A percentile compares a stretch with the other conserved stretches of the same genome.
These are phyloP conservation scores for Penicillium roqueforti DNA, from an alignment of 495 filamentous ascomycete genomes.

Conservation along the genomic window DNA sequence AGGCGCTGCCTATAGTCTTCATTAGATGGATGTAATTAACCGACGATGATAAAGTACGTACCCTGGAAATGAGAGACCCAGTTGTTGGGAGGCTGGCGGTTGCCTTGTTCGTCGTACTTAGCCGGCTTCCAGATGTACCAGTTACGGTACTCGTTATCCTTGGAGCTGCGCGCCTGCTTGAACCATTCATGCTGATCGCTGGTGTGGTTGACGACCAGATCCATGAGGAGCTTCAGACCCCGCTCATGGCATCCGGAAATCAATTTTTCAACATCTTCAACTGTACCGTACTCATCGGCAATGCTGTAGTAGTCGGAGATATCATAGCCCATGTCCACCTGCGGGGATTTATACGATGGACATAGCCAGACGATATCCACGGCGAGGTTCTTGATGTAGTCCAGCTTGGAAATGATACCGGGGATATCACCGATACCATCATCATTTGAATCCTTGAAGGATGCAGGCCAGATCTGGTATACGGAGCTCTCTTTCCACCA, in stretches of 20 bases:
- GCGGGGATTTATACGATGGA: constrained; percentile 63
- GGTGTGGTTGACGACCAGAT: constrained; percentile 77
- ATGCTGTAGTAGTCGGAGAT: constrained; percentile 66
- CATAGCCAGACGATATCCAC: constrained; percentile 67
- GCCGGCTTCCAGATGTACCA: constrained; percentile 73
- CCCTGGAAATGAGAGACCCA: constrained; percentile 59
- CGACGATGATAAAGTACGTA: constrained; percentile 10
- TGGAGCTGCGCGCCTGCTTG: constrained; percentile 58
- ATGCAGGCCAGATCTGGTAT: constrained; percentile 69
- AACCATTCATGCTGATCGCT: constrained; percentile 77
- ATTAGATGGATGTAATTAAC: neutral
- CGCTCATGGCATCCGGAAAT: constrained; percentile 51
- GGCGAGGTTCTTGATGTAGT: constrained; percentile 60
- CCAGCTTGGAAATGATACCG: constrained; percentile 61
- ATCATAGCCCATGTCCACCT: constrained; percentile 61
- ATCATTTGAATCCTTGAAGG: constrained; percentile 61
- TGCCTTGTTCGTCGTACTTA: constrained; percentile 54
- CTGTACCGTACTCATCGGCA: constrained; percentile 55
- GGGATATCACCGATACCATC: constrained; percentile 67
- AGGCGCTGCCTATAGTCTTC: constrained; percentile 46
- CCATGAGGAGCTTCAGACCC: constrained; percentile 68
- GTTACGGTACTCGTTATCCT: constrained; percentile 55
- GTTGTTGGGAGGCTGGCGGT: constrained; percentile 64
- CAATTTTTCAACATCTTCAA: constrained; percentile 62
- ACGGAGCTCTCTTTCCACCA: constrained; percentile 57